Conservation (phyloP, 306 rosid genomes). For the Pyrus betulifolia region DNA sequence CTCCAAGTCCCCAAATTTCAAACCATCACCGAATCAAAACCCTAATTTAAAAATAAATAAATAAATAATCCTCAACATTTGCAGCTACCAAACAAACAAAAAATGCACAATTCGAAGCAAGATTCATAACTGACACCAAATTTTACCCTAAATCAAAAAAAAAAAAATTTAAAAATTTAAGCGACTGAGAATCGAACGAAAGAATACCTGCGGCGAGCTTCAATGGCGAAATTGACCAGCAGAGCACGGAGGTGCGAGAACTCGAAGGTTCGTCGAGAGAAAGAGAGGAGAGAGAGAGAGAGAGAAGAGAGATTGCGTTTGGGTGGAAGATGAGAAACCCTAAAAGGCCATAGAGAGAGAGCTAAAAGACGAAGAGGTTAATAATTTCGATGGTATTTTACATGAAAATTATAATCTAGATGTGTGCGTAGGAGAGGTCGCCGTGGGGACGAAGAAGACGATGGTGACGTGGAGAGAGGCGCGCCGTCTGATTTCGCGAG, state of each 20-base stretch:
- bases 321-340: constrained; percentile 44
- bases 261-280: constrained; percentile 1
- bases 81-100: not conserved
- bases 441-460: constrained; percentile 46
- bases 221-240: constrained; percentile 19
- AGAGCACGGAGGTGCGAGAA: not conserved
- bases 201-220: constrained; percentile 34
- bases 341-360: constrained; percentile 1
- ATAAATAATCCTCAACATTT: not conserved
- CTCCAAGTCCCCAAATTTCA: constrained; percentile 5
- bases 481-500: constrained; percentile 44
- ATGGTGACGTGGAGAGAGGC: constrained; percentile 54
- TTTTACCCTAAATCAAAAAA: not conserved
- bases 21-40: constrained; percentile 13
- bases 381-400: not conserved
- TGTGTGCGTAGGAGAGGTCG: constrained; percentile 26
- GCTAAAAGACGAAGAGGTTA: constrained; percentile 19
- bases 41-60: constrained; percentile 8
- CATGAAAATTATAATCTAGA: not conserved
- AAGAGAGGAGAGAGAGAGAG: not conserved
- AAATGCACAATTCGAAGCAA: not conserved
- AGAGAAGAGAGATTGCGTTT: not conserved
- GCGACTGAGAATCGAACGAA: not conserved
- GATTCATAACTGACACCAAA: not conserved
- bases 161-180: not conserved